A percentile compares a stretch with the other conserved stretches of the same genome.
These are phyloP conservation scores for Scenedesmus sp. DNA, from an alignment of 163 green algal species.

Conservation along the genomic window DNA sequence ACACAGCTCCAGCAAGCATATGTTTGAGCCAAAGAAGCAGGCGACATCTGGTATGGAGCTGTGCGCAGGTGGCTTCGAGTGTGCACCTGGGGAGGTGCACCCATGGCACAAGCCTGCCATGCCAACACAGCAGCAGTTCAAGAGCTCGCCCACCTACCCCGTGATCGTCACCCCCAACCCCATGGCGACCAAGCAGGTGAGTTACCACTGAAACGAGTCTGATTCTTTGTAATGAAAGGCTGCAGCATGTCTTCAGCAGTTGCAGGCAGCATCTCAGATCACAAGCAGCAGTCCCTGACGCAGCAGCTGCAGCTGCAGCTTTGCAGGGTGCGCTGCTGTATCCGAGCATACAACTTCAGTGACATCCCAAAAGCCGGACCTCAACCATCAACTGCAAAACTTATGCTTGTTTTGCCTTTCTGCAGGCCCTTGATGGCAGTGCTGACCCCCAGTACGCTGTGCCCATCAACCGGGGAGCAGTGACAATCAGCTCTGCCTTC, in stretches of 20 bases:
- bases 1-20: not conserved
- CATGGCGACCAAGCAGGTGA: constrained; percentile 47
- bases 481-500: constrained; percentile 30
- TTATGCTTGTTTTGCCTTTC: not conserved
- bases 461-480: constrained; percentile 31
- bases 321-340: not conserved
- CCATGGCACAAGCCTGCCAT: constrained; percentile 50
- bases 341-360: not conserved
- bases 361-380: too few species aligned
- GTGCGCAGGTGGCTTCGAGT: constrained; percentile 28
- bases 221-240: too few species aligned
- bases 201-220: not conserved
- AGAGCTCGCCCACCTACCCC: constrained; percentile 19
- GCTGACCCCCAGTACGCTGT: constrained; percentile 27
- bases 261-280: not conserved
- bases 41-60: not conserved
- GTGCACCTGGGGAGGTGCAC: constrained; percentile 36
- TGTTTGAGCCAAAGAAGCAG: not conserved
- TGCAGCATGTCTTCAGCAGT: not conserved
- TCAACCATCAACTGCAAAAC: not conserved
- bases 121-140: constrained; percentile 44
- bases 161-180: constrained; percentile 55
- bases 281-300: too few species aligned
- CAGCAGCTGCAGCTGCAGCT: not conserved
- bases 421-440: constrained; percentile 34